These are phyloP conservation scores for Globisporangium rhizosaccharum DNA, from an alignment of 352 stramenopile species.

Conservation along the genomic window DNA sequence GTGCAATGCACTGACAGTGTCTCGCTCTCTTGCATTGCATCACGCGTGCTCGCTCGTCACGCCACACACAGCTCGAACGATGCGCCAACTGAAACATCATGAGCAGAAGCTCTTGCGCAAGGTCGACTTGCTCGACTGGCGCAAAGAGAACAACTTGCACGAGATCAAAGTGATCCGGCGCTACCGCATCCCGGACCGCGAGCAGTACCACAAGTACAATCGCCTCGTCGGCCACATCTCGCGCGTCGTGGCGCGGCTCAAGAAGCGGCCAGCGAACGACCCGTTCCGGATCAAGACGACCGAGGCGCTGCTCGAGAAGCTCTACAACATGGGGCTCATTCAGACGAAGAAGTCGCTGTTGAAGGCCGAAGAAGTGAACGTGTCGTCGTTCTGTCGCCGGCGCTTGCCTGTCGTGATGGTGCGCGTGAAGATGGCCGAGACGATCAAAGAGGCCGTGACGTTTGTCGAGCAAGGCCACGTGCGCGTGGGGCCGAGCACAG, in stretches of 20 bases:
- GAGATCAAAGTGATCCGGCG: constrained; percentile 97
- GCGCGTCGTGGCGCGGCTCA: constrained; percentile 93
- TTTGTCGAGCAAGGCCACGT: constrained; percentile 99
- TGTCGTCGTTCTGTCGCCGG: constrained; percentile 92
- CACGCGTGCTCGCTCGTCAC: background rate
- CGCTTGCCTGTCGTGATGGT: constrained; percentile 99
- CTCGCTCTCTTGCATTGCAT: background rate
- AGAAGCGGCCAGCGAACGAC: constrained; percentile 93
- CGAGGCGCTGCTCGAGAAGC: constrained; percentile 95
- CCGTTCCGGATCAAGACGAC: constrained; percentile 96
- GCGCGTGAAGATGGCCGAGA: constrained; percentile 98
- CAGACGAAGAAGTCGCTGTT: constrained; percentile 95
- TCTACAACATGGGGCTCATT: constrained; percentile 98
- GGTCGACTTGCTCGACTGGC: constrained; percentile 98
- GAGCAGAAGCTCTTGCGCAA: constrained; percentile 99
- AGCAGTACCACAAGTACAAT: constrained; percentile 99
- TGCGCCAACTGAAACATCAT: constrained; percentile 94
- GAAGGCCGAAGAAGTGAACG: constrained; percentile 96
- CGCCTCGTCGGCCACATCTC: constrained; percentile 95
- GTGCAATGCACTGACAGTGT: background rate
- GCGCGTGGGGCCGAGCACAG: constrained; percentile 85
- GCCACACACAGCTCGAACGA: constrained; percentile 14
- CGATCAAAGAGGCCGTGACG: constrained; percentile 95
- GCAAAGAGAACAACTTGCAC: constrained; percentile 97
- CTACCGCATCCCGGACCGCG: constrained; percentile 97